Percentiles rank a stretch among this genome's conserved stretches.
These are phyloP conservation scores for Toxoplasma gondii DNA, from an alignment of 169 alveolate species.

Conservation along the genomic window DNA sequence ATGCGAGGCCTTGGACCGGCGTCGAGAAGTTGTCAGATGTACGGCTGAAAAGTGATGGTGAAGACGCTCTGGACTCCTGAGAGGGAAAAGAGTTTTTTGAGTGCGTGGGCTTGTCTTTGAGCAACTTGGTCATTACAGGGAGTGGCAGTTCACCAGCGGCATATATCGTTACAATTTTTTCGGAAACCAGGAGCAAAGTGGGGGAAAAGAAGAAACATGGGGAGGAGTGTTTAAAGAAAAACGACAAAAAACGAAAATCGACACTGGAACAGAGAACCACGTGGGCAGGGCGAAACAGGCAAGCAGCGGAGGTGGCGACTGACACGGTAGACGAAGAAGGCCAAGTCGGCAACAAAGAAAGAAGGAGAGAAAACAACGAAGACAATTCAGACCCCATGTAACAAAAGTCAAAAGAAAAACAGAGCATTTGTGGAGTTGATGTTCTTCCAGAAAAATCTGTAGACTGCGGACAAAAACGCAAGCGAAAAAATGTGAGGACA, in stretches of 20 bases:
- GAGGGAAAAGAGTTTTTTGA: not conserved
- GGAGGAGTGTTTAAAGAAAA: not conserved
- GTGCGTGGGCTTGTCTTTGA: not conserved
- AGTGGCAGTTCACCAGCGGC: too few species aligned
- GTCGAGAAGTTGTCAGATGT: not conserved
- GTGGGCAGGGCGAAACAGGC: not conserved
- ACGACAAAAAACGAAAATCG: not conserved
- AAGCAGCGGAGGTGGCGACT: not conserved
- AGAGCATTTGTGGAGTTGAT: not conserved
- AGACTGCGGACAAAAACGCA: not conserved
- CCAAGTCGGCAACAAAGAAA: not conserved
- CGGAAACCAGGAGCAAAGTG: too few species aligned
- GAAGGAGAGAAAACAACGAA: not conserved
- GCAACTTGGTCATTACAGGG: too few species aligned
- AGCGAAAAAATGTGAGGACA: not conserved
- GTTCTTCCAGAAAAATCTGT: not conserved
- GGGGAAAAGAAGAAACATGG: not conserved
- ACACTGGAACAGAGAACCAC: not conserved
- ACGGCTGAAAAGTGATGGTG: not conserved
- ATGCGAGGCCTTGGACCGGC: not conserved
- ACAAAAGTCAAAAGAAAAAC: too few species aligned
- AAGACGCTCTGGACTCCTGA: conserved; percentile 32
- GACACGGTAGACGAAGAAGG: not conserved
- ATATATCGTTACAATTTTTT: too few species aligned
- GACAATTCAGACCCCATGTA: not conserved